Conservation (phyloP, 331 rosid genomes). For the Arachis monticola region DNA sequence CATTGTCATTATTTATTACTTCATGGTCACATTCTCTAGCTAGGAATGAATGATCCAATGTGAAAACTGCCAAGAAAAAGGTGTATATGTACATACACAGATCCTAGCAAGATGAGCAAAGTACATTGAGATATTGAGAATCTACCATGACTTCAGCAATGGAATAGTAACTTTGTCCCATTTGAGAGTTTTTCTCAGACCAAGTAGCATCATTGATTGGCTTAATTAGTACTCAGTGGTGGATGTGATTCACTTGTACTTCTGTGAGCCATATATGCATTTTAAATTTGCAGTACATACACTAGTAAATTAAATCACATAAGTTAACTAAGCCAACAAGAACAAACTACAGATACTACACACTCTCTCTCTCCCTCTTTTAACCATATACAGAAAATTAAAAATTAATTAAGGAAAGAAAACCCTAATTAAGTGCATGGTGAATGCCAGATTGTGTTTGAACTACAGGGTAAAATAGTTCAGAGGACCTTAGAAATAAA, state of each 20-base stretch:
- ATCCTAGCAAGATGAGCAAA: conserved; percentile 37
- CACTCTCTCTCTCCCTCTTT: neutral
- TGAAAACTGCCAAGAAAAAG: conserved; percentile 33
- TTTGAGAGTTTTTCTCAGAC: conserved; percentile 31
- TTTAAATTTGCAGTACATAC: neutral
- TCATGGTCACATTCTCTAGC: too few relatives aligned
- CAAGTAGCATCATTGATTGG: conserved; percentile 3
- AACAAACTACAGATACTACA: too few relatives aligned
- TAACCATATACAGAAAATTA: conserved; percentile 7
- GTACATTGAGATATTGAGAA: conserved; percentile 51
- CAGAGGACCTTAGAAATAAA: conserved; percentile 22
- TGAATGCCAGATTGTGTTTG: neutral
- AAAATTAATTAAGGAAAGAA: neutral
- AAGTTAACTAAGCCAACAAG: too few relatives aligned
- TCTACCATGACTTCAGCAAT: conserved; percentile 58
- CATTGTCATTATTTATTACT: too few relatives aligned
- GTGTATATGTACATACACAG: conserved; percentile 15
- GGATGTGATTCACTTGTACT: conserved; percentile 17
- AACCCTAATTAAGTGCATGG: conserved; percentile 11
- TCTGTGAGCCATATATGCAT: conserved; percentile 13
- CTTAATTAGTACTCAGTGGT: neutral
- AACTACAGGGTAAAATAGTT: neutral
- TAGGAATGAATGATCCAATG: conserved; percentile 37
- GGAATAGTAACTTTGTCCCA: conserved; percentile 52
- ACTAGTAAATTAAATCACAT: too few relatives aligned